Evolutionary conservation across 495 filamentous ascomycete genomes (phyloP).

Genomic region (Aspergillus nidulans): DNA sequence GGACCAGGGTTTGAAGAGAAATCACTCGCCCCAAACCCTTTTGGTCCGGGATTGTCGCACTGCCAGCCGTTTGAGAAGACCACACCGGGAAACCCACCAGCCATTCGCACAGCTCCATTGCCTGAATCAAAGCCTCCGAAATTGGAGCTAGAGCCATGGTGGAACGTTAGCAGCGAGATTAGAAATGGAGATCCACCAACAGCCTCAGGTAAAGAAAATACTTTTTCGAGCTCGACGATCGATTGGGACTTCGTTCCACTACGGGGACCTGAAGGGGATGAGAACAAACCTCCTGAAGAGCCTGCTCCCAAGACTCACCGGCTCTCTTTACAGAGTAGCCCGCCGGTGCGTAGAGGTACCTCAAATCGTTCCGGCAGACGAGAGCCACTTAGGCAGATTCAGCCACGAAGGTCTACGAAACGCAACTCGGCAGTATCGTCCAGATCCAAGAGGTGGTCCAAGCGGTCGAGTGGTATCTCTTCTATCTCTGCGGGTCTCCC

Average conservation of each 20-base stretch:
- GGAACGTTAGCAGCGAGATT: conserved; percentile 29
- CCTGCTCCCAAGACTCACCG: conserved; percentile 23
- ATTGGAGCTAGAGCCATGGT: conserved; percentile 35
- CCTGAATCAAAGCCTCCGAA: conserved; percentile 31
- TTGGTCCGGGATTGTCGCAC: conserved; percentile 24
- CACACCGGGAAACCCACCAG: conserved; percentile 15
- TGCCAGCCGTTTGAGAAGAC: conserved; percentile 27
- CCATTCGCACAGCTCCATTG: conserved; percentile 3
- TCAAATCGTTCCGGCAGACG: conserved; percentile 31
- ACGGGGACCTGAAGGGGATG: conserved; percentile 22
- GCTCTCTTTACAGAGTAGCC: conserved; percentile 28
- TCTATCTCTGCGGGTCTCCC: conserved; percentile 36
- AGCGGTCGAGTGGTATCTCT: conserved; percentile 42
- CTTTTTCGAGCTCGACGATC: conserved; percentile 29
- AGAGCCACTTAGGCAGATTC: conserved; percentile 37
- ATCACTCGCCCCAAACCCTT: conserved; percentile 18
- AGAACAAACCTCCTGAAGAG: conserved; percentile 18
- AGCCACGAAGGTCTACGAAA: conserved; percentile 38
- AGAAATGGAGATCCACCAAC: conserved; percentile 19
- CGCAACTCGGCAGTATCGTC: conserved; percentile 40
- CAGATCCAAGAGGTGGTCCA: conserved; percentile 39
- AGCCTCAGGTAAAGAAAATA: conserved; percentile 20
- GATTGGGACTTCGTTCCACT: conserved; percentile 28
- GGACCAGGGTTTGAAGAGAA: conserved; percentile 23
- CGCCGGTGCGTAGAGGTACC: conserved; percentile 28